A percentile compares a stretch with the other conserved stretches of the same genome.
Conservation (phyloP, 805 yeast genomes). For the Starmerella tilneyi region DNA sequence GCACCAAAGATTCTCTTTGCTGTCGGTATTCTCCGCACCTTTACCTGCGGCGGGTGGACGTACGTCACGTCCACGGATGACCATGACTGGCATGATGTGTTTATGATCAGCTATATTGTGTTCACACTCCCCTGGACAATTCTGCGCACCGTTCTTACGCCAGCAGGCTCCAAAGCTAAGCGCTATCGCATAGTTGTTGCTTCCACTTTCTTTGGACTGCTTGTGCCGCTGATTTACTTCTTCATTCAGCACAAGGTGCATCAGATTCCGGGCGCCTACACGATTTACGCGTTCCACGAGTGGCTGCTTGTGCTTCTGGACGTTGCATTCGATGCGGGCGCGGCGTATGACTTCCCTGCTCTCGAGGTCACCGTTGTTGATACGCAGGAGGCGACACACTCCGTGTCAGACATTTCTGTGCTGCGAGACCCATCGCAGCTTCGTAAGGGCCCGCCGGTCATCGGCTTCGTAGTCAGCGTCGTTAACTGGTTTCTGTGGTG, state of each 20-base stretch:
- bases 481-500: constrained; percentile 72
- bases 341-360: constrained; percentile 56
- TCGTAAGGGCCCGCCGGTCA: constrained; percentile 25
- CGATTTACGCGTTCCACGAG: constrained; percentile 87
- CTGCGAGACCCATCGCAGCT: constrained; percentile 20
- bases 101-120: constrained; percentile 83
- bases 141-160: constrained; percentile 44
- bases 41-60: constrained; percentile 98
- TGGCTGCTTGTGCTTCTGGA: constrained; percentile 84
- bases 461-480: constrained; percentile 30
- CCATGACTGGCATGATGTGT: constrained; percentile 90
- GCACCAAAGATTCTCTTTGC: constrained; percentile 31
- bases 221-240: constrained; percentile 76
- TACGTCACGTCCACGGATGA: constrained; percentile 95
- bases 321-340: constrained; percentile 72
- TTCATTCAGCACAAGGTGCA: constrained; percentile 90
- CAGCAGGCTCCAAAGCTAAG: constrained; percentile 37
- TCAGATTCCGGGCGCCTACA: constrained; percentile 83
- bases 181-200: constrained; percentile 41
- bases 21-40: constrained; percentile 76
- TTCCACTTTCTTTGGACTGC: constrained; percentile 55
- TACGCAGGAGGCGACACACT: constrained; percentile 18
- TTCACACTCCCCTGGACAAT: constrained; percentile 88
- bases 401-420: constrained; percentile 17
- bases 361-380: constrained; percentile 41